phyloP scores from a whole-genome alignment of 2,329 filamentous ascomycete species.

The Arthrobotrys conoides region DNA sequence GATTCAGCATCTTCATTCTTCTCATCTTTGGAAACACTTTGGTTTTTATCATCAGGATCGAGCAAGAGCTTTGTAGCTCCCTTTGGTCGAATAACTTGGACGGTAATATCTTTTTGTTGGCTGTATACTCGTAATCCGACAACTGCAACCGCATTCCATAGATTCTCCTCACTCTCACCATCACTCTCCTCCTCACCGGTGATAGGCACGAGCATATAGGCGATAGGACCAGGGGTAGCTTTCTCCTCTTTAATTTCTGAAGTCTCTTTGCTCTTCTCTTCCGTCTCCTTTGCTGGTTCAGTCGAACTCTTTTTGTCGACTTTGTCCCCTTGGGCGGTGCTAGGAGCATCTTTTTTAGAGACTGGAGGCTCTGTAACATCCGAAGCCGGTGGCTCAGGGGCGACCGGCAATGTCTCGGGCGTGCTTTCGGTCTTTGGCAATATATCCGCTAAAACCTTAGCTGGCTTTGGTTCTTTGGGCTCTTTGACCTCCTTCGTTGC shows the following conservation, averaged over 20 bases:
- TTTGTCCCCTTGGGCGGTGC: constrained; percentile 15
- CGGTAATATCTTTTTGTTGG: constrained; percentile 61
- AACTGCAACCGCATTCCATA: constrained; percentile 76
- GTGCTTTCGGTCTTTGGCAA: constrained; percentile 24
- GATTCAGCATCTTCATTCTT: constrained; percentile 3
- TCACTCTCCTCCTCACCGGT: constrained; percentile 68
- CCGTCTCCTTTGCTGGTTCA: constrained; percentile 11
- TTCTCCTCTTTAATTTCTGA: constrained; percentile 62
- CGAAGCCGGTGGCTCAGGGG: constrained; percentile 41
- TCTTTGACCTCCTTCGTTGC: constrained; percentile 60
- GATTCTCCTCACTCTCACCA: constrained; percentile 72
- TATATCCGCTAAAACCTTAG: constrained; percentile 63
- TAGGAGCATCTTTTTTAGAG: constrained; percentile 20
- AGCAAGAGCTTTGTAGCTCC: constrained; percentile 38
- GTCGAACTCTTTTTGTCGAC: neutral
- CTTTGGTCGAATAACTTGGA: constrained; percentile 59
- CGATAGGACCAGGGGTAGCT: constrained; percentile 30
- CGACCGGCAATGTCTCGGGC: constrained; percentile 12
- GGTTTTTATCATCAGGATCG: constrained; percentile 50
- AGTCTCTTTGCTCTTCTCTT: constrained; percentile 58
- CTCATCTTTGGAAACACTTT: constrained; percentile 40
- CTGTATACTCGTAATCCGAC: constrained; percentile 74
- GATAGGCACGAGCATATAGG: constrained; percentile 50
- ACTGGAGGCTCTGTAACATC: constrained; percentile 36
- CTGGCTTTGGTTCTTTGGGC: constrained; percentile 50